Conservation (phyloP, 163 green algal species). For the Scenedesmus sp. region DNA sequence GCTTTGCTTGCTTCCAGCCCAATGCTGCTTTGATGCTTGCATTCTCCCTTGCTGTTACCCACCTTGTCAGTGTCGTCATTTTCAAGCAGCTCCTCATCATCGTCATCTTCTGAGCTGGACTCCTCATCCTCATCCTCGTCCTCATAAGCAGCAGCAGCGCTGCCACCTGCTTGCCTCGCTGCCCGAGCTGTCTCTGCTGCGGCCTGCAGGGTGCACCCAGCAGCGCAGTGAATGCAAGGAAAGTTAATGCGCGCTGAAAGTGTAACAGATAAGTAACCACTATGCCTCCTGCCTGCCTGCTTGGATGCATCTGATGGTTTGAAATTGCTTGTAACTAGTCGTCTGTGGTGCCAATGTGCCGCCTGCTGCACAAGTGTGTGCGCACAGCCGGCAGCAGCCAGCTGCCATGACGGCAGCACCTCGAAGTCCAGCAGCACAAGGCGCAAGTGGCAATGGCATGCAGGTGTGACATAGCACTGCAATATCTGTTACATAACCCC, state of each 20-base stretch:
- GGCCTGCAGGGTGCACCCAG: background rate
- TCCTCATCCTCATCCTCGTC: slow-evolving; percentile 17
- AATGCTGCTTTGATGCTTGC: background rate
- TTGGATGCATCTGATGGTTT: background rate
- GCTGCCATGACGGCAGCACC: no score
- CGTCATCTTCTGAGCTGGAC: slow-evolving; percentile 33
- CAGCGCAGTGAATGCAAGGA: background rate
- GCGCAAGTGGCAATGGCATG: no score
- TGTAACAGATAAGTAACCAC: background rate
- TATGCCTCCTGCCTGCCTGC: background rate
- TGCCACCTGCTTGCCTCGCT: background rate
- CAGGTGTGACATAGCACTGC: no score
- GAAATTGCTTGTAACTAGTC: background rate
- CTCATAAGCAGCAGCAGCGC: background rate
- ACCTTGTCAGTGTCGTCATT: slow-evolving; percentile 53
- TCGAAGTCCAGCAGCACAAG: no score
- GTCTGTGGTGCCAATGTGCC: background rate
- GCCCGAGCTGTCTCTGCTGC: slow-evolving; percentile 5
- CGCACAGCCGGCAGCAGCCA: no score
- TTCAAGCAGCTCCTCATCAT: slow-evolving; percentile 34
- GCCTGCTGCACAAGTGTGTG: background rate
- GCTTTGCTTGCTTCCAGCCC: no score
- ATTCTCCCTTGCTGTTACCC: background rate
- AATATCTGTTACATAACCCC: no score
- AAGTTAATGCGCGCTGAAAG: no score